Percentiles rank a stretch among this genome's conserved stretches.
These are phyloP conservation scores for Verbascum thapsus DNA, from an alignment of 257 asterid genomes.

Conservation along the genomic window DNA sequence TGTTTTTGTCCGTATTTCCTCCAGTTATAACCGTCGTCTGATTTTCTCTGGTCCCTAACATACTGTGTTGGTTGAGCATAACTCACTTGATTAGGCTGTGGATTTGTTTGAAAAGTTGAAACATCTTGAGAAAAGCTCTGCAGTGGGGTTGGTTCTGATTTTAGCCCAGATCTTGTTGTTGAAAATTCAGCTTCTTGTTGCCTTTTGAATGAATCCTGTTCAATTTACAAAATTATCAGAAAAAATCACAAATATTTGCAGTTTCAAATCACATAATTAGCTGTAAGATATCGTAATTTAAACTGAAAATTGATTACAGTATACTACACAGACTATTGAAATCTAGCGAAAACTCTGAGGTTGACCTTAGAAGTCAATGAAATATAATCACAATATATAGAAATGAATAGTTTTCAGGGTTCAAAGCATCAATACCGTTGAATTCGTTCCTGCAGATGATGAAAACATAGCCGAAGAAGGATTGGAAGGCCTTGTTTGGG, in stretches of 20 bases:
- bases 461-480: slow-evolving; percentile 42
- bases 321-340: no score
- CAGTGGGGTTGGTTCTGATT: slow-evolving; percentile 39
- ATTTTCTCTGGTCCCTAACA: slow-evolving; percentile 53
- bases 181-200: slow-evolving; percentile 41
- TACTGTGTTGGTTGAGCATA: slow-evolving; percentile 43
- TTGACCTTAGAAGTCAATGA: background rate
- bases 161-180: slow-evolving; percentile 25
- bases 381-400: background rate
- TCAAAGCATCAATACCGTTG: slow-evolving; percentile 28
- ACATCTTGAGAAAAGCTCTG: slow-evolving; percentile 34
- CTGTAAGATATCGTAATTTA: background rate
- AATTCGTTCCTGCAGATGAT: slow-evolving; percentile 31
- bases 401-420: background rate
- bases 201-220: slow-evolving; percentile 52
- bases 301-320: no score
- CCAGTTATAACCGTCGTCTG: slow-evolving; percentile 68
- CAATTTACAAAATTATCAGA: background rate
- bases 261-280: background rate
- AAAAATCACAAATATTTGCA: background rate
- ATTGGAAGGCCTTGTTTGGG: slow-evolving; percentile 38
- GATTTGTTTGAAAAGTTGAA: slow-evolving; percentile 35
- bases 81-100: slow-evolving; percentile 30
- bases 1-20: slow-evolving; percentile 66
- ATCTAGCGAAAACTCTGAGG: no score